Percentiles rank a stretch among this genome's conserved stretches.
Evolutionary conservation across 176 grass and related monocot genomes (phyloP).

Genomic region (Phyllostachys edulis): DNA sequence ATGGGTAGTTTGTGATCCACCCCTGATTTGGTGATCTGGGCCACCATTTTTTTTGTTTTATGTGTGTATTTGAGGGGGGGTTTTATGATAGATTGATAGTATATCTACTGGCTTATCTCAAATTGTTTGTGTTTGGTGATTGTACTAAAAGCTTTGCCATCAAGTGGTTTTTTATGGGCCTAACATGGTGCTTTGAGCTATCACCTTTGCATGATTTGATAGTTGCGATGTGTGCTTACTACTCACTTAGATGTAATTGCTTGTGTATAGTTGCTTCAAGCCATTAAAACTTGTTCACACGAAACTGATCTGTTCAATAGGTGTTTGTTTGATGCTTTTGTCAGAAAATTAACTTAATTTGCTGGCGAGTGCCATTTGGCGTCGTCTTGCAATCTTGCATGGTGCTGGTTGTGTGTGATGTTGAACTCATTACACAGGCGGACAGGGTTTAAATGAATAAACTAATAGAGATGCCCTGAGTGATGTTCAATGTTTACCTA

Average conservation of each 20-base stretch:
- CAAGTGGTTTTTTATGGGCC: not conserved
- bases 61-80: not conserved
- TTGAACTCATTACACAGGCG: not conserved
- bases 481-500: not conserved
- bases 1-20: constrained; percentile 7
- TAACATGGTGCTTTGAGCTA: not conserved
- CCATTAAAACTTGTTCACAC: not conserved
- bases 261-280: not conserved
- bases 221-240: not conserved
- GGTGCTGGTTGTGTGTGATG: not conserved
- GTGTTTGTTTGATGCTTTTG: not conserved
- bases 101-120: not conserved
- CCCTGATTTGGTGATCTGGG: constrained; percentile 10
- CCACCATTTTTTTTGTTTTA: not conserved
- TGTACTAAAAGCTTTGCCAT: not conserved
- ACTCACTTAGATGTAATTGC: not conserved
- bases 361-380: not conserved
- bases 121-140: not conserved
- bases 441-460: not conserved
- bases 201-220: not conserved
- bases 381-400: not conserved
- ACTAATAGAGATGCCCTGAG: not conserved
- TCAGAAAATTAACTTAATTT: not conserved
- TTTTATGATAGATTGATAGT: not conserved
- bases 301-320: not conserved